These are phyloP conservation scores for Huntiella moniliformis DNA, from an alignment of 2,329 filamentous ascomycete species.

Conservation along the genomic window DNA sequence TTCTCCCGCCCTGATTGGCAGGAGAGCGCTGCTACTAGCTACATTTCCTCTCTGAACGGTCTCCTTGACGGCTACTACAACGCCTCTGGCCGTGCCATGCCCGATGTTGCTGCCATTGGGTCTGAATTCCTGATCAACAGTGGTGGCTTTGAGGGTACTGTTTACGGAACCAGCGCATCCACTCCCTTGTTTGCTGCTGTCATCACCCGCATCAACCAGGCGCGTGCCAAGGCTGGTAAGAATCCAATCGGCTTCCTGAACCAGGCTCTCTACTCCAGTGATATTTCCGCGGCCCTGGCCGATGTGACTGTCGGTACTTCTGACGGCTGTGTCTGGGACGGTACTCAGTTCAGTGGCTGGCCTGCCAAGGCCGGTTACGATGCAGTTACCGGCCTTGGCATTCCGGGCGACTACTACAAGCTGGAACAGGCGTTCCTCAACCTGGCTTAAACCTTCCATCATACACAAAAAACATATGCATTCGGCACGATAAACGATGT, in stretches of 20 bases:
- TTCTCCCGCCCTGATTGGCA: constrained; percentile 30
- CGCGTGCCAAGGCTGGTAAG: constrained; percentile 29
- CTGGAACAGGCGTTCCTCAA: constrained; percentile 19
- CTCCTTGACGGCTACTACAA: constrained; percentile 28
- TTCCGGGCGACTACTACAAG: constrained; percentile 24
- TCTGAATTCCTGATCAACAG: constrained; percentile 31
- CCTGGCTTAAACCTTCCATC: not conserved
- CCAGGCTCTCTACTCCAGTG: constrained; percentile 24
- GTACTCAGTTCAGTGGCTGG: constrained; percentile 23
- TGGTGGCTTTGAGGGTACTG: constrained; percentile 15
- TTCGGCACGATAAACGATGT: too few relatives aligned
- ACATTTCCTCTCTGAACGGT: constrained; percentile 22
- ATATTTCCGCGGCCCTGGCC: constrained; percentile 20
- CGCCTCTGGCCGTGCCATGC: constrained; percentile 26
- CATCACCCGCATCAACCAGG: constrained; percentile 35
- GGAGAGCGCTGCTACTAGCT: constrained; percentile 21
- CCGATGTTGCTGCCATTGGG: constrained; percentile 36
- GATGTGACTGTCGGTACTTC: constrained; percentile 26
- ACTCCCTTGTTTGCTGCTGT: constrained; percentile 36
- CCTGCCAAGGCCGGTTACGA: constrained; percentile 27
- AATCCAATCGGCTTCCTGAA: constrained; percentile 35
- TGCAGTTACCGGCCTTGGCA: constrained; percentile 30
- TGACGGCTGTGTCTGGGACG: constrained; percentile 22
- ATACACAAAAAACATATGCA: too few relatives aligned
- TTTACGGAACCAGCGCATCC: constrained; percentile 31